Evolutionary conservation across 1,284 basidiomycete genomes (phyloP).

Genomic region (Puccinia triticina): DNA sequence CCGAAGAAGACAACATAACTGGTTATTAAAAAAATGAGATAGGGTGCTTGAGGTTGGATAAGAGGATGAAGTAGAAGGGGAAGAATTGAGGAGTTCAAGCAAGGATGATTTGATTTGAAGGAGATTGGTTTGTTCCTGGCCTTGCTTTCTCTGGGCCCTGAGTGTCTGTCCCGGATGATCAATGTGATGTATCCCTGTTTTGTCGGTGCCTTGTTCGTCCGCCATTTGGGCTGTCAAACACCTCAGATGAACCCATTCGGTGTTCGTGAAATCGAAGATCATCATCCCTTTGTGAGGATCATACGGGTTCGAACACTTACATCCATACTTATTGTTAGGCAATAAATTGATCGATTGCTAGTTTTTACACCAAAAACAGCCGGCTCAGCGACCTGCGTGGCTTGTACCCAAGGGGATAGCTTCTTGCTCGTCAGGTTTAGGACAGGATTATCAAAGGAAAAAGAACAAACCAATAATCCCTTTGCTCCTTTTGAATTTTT

Average conservation of each 20-base stretch:
- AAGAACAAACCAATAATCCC: not conserved
- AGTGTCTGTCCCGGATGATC: not conserved
- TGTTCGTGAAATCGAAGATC: not conserved
- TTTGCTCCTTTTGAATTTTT: not conserved
- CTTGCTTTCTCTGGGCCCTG: not conserved
- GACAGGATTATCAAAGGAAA: not conserved
- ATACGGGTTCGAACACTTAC: conserved; percentile 1
- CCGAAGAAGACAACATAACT: not conserved
- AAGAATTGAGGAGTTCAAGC: not conserved
- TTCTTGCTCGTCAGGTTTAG: not conserved
- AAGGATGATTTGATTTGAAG: not conserved
- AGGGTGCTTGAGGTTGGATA: not conserved
- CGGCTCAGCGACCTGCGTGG: not conserved
- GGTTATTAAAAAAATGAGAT: not conserved
- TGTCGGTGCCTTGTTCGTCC: not conserved
- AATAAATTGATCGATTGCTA: not conserved
- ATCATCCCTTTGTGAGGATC: conserved; percentile 6
- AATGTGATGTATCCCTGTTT: not conserved
- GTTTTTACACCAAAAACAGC: not conserved
- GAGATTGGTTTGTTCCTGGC: not conserved
- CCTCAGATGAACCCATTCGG: conserved; percentile 19
- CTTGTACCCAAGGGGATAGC: not conserved
- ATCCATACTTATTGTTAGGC: not conserved
- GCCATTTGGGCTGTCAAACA: not conserved
- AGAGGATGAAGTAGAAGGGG: not conserved